Evolutionary conservation across 2,329 filamentous ascomycete species (phyloP).

Genomic region (Zymoseptoria pseudotritici): DNA sequence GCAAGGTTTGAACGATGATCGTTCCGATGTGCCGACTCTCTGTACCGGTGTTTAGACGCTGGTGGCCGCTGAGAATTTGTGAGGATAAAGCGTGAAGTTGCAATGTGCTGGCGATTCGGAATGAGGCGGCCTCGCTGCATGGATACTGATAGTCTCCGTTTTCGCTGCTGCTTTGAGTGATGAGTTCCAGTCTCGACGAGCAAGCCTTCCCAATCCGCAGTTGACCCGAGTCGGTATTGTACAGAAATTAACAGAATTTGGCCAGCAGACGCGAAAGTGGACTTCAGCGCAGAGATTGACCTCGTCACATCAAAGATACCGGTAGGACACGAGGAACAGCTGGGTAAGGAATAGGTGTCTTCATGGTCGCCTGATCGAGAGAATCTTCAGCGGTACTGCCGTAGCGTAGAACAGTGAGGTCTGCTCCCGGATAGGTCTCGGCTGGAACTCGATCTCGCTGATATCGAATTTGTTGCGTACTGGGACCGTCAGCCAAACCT

Average conservation of each 20-base stretch:
- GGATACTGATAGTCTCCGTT: background rate
- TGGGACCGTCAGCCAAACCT: slow-evolving; percentile 2
- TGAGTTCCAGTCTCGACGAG: background rate
- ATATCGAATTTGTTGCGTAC: slow-evolving; percentile 27
- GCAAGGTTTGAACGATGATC: background rate
- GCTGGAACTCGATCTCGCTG: slow-evolving; percentile 25
- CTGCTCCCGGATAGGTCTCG: slow-evolving; percentile 27
- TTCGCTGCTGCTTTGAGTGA: background rate
- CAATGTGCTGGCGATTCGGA: background rate
- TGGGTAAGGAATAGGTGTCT: background rate
- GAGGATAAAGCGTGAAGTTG: background rate
- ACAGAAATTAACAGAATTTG: background rate
- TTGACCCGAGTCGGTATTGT: background rate
- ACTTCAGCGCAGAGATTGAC: background rate
- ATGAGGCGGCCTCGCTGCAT: background rate
- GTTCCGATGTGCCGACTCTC: background rate
- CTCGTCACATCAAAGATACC: background rate
- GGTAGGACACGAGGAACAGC: background rate
- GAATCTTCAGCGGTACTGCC: slow-evolving; percentile 28
- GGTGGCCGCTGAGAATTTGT: background rate
- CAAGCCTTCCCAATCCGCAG: background rate
- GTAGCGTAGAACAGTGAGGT: slow-evolving; percentile 30
- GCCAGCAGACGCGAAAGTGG: background rate
- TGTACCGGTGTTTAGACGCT: background rate
- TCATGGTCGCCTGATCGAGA: slow-evolving; percentile 10